These are phyloP conservation scores for Sherardia arvensis DNA, from an alignment of 257 asterid species.

Conservation along the genomic window DNA sequence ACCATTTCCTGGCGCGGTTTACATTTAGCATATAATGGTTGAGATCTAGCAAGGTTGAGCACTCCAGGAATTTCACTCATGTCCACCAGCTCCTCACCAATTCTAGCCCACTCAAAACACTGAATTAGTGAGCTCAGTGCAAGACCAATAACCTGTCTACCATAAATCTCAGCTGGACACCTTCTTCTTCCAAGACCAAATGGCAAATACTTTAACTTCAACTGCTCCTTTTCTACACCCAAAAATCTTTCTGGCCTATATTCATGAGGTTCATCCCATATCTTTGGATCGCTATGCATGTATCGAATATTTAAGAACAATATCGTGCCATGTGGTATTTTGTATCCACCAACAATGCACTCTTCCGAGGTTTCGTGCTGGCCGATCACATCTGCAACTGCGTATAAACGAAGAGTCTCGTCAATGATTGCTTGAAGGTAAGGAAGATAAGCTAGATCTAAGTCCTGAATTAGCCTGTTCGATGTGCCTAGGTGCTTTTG, in stretches of 20 bases:
- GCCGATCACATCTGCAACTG: constrained; percentile 9
- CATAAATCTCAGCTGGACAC: constrained; percentile 19
- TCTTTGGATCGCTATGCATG: background rate
- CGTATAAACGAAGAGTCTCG: constrained; percentile 21
- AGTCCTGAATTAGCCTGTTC: constrained; percentile 33
- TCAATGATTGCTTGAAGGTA: constrained; percentile 16
- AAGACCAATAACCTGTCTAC: constrained; percentile 10
- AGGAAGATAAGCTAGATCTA: constrained; percentile 33
- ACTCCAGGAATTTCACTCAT: constrained; percentile 16
- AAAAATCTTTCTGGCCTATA: constrained; percentile 29
- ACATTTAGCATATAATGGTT: constrained; percentile 15
- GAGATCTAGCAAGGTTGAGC: constrained; percentile 11
- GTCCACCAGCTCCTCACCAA: constrained; percentile 14
- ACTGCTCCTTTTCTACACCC: constrained; percentile 5
- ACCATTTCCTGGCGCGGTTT: constrained; percentile 11
- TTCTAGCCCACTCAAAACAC: constrained; percentile 18
- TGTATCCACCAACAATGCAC: constrained; percentile 18
- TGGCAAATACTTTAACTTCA: constrained; percentile 16
- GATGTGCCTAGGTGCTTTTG: constrained; percentile 25
- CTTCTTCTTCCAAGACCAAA: constrained; percentile 26
- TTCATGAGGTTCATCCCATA: constrained; percentile 19
- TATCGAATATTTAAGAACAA: constrained; percentile 22
- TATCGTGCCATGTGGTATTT: constrained; percentile 18
- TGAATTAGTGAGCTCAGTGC: constrained; percentile 2
- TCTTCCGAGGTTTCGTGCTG: constrained; percentile 25